Conservation (phyloP, 441 rosid species). For the Pelargonium citronellum region DNA sequence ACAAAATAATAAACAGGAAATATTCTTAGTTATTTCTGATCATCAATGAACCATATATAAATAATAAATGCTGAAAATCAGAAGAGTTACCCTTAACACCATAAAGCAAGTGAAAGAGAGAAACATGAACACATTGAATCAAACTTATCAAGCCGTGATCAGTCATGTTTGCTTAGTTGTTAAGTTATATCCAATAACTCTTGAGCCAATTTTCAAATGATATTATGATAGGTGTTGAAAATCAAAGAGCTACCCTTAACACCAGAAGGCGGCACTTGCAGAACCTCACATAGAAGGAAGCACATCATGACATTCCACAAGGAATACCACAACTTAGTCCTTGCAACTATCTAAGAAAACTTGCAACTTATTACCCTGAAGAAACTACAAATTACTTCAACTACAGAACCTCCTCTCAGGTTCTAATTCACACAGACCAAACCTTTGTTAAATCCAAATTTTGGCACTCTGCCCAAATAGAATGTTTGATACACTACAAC, state of each 20-base stretch:
- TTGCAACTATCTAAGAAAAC: background rate
- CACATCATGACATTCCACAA: background rate
- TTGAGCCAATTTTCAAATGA: too few relatives aligned
- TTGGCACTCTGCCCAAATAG: background rate
- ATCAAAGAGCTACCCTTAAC: background rate
- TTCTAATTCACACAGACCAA: background rate
- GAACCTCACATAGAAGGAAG: background rate
- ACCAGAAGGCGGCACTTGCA: constrained; percentile 1
- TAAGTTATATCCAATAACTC: too few relatives aligned
- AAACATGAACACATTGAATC: background rate
- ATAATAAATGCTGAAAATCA: background rate
- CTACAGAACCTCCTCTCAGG: background rate
- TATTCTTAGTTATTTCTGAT: background rate
- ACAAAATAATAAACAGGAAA: background rate
- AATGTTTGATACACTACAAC: background rate
- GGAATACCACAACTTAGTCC: background rate
- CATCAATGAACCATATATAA: background rate
- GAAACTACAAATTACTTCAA: background rate
- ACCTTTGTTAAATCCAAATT: background rate
- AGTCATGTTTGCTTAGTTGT: too few relatives aligned
- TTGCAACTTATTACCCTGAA: background rate
- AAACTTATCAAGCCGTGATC: too few relatives aligned
- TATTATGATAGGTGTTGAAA: too few relatives aligned
- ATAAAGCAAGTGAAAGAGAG: background rate
- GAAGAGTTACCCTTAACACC: background rate